Evolutionary conservation across 2,329 filamentous ascomycete genomes (phyloP), one percentile per base, ranked within the genome.

Genomic region (Aspergillus uvarum): DNA sequence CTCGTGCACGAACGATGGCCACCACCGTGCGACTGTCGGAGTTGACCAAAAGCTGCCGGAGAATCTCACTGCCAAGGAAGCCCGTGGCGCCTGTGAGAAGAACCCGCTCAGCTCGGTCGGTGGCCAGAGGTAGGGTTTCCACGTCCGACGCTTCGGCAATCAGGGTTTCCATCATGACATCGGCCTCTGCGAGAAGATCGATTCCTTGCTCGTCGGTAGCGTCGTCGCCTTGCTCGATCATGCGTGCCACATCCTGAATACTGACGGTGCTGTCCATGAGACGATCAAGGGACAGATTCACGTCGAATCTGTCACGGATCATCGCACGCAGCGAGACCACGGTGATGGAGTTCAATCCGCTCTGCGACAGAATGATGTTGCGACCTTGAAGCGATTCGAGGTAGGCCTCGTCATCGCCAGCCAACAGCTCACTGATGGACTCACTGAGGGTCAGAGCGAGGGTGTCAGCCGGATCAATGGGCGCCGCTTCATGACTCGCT

Each of bases 1-100:
- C 32, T 1, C 19, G 19, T 10, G 54, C 57, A 29, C 62, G 62
- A 1, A 64, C 62, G 22, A 60, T 53, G 2, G 38, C 54, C 19
- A 58, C 47, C 10, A 64, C 53, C 3, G 22, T 35, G 5, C 50
- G 32, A 5, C 60, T 54, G 2, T n/a, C 24, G 4, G 49, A 42
- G 16, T 50, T 24, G 24, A 35, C 19, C 16, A 62, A 47, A 0
- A 64, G 56, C 11, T 42, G 44, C 1, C 53, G 59, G 14, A 64
- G 54, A 14, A 64, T 51, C 32, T 61, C 55, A 16, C 31, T 59
- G 6, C 62, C 62, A 10, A 64, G 51, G 22, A 63, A 59, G 4
- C 62, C 62, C 1, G 52, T 66, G 16, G 35, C 54, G 8, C 59
- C 59, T 1, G 59, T 61, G 48, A 61, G 35, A 51, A 61, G 58